Conservation (phyloP, 2,329 filamentous ascomycete genomes). For the Ophiocordyceps camponoti-floridani region DNA sequence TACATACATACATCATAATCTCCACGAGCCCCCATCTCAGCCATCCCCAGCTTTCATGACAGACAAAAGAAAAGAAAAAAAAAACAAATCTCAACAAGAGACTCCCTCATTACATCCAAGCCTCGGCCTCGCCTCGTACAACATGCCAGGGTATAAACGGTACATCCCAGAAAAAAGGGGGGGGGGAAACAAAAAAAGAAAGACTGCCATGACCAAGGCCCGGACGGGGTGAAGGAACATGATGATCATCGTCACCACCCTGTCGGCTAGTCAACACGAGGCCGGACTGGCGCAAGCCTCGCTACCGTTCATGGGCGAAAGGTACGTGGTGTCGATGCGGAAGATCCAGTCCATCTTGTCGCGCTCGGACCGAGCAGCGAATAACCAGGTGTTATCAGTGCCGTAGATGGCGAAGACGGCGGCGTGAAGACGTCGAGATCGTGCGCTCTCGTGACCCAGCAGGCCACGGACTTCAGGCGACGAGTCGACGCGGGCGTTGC, state of each 20-base stretch:
- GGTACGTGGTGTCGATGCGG: conserved; percentile 70
- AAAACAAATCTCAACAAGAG: too few species aligned
- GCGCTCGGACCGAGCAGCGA: conserved; percentile 71
- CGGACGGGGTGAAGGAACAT: too few species aligned
- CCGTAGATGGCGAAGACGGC: conserved; percentile 91
- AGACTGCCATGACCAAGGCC: too few species aligned
- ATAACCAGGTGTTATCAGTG: conserved; percentile 86
- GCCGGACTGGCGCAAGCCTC: neutral
- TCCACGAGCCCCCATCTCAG: too few species aligned
- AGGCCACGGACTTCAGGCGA: conserved; percentile 74
- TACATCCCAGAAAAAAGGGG: too few species aligned
- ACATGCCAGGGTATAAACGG: neutral
- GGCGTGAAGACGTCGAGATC: conserved; percentile 34
- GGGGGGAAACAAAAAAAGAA: too few species aligned
- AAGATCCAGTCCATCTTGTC: conserved; percentile 97
- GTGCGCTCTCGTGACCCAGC: conserved; percentile 32
- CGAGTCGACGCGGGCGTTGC: conserved; percentile 81
- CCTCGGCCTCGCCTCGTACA: neutral
- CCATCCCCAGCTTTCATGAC: too few species aligned
- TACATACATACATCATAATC: too few species aligned
- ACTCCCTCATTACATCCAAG: too few species aligned
- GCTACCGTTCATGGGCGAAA: conserved; percentile 19
- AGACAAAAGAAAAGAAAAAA: neutral
- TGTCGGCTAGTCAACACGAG: neutral
- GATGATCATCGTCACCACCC: too few species aligned